These are phyloP conservation scores for Hypomyces perniciosus DNA, from an alignment of 2,329 filamentous ascomycete genomes.

Conservation along the genomic window DNA sequence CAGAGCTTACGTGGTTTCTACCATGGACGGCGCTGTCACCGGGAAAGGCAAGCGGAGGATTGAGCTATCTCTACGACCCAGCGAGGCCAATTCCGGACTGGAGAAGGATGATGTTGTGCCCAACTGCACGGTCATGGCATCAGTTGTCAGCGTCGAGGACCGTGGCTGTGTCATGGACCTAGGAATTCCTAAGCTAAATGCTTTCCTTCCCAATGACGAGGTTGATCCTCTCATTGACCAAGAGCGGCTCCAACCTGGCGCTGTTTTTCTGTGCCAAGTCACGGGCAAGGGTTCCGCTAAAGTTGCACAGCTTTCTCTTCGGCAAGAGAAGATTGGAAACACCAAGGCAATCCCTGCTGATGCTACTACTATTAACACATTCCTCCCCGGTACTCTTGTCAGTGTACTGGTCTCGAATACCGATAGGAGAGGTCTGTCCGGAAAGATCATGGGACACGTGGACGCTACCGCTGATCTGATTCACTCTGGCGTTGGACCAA, in stretches of 20 bases:
- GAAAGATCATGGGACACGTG: conserved; percentile 87
- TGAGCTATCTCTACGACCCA: conserved; percentile 78
- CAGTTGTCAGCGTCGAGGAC: conserved; percentile 88
- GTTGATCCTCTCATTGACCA: conserved; percentile 61
- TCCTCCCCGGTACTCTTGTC: conserved; percentile 85
- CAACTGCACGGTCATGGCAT: conserved; percentile 78
- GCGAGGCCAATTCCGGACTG: conserved; percentile 70
- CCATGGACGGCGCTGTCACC: conserved; percentile 55
- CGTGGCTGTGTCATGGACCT: conserved; percentile 93
- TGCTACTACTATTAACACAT: conserved; percentile 82
- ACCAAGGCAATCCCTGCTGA: conserved; percentile 60
- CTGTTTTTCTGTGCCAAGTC: conserved; percentile 78
- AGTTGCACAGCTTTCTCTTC: conserved; percentile 78
- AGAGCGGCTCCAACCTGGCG: conserved; percentile 69
- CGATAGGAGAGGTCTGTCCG: conserved; percentile 66
- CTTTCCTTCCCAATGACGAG: conserved; percentile 82
- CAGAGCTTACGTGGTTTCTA: conserved; percentile 75
- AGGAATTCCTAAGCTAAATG: conserved; percentile 66
- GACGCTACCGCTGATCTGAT: conserved; percentile 87
- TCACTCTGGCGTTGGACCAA: conserved; percentile 73
- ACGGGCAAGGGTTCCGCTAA: conserved; percentile 70
- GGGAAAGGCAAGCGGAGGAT: conserved; percentile 73
- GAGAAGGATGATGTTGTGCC: conserved; percentile 65
- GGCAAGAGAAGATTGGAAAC: conserved; percentile 63
- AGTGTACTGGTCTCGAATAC: conserved; percentile 78